Base-by-base conservation (phyloP, 177 flowering plant genomes). In the Vitis hybrid region DNA sequence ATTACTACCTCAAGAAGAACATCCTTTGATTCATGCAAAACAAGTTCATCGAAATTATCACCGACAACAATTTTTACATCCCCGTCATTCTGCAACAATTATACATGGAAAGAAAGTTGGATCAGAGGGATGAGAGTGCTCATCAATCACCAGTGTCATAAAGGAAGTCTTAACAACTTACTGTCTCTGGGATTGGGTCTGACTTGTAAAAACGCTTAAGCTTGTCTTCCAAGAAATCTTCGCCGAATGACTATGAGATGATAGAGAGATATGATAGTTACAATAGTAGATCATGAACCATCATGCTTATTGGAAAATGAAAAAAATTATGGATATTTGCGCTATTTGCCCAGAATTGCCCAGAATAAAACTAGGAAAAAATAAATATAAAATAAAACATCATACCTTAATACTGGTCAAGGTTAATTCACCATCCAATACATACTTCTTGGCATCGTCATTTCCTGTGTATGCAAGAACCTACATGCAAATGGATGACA, bases 11-110 rank as follows among this genome's bases (percentile, higher is more conserved):
- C 88, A 52, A 87, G 29, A 76, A 87, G 88, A 65, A 87, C 91
- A 75, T 87, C 91, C 72, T 87, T 87, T 13, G 91, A 86, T 66
- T 87, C 91, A 59, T 87, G 86, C 79, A 87, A 73, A 50, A 87
- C 87, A 50, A 86, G 80, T 31, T 83, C 84, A 62, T 87, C 91
- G 50, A 87, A 86, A 68, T 84, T 87, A 62, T 87, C 66, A 4
- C 89, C 85, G 19, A 87, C 91, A 14, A 87, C 85, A 55, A 86
- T 79, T 70, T 84, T 86, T 71, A 87, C 87, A 71, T 86, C 91
- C 31, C 78, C 87, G 52, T 83, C 87, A 64, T 87, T 86, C 91
- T 87, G 85, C 13, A 55, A 48, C 14, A 51, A 60, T 13, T 29
- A 69, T 1, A 56, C 10, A 57, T 53, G 9, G 53, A 33, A 57